Percentiles rank a stretch among this genome's conserved stretches.
phyloP scores from a whole-genome alignment of 176 grass and related monocot species.

The Hyparrhenia diplandra region DNA sequence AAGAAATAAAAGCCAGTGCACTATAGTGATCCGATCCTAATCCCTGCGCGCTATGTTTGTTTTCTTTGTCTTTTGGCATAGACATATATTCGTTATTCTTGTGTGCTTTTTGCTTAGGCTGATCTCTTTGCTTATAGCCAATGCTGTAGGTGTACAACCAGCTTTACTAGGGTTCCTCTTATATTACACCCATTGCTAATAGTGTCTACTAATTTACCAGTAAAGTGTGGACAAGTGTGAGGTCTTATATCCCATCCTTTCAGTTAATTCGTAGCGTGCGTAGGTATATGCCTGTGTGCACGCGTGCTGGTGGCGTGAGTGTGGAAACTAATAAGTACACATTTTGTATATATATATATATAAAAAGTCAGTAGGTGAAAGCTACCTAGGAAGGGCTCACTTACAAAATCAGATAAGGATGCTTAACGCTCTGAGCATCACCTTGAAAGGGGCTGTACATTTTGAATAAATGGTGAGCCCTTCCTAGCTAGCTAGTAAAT shows the following conservation, averaged over 20 bases:
- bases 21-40: neutral
- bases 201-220: no score
- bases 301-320: neutral
- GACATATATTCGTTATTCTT: neutral
- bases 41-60: neutral
- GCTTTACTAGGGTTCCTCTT: no score
- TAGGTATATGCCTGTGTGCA: neutral
- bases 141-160: no score
- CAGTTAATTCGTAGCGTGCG: neutral
- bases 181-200: no score
- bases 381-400: conserved; percentile 10
- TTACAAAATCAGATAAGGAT: neutral
- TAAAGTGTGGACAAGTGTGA: neutral
- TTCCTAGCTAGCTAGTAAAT: no score
- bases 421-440: neutral
- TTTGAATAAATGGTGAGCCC: no score
- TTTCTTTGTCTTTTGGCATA: neutral
- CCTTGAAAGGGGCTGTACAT: neutral
- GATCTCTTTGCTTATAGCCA: neutral
- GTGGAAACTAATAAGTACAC: conserved; percentile 13
- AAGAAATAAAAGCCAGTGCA: conserved; percentile 5
- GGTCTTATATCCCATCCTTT: neutral
- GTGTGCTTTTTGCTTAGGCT: neutral
- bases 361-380: conserved; percentile 32
- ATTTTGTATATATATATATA: neutral